A percentile compares a stretch with the other conserved stretches of the same genome.
These are phyloP conservation scores for Schwanniomyces sp. DNA, from an alignment of 805 yeast species.

Conservation along the genomic window DNA sequence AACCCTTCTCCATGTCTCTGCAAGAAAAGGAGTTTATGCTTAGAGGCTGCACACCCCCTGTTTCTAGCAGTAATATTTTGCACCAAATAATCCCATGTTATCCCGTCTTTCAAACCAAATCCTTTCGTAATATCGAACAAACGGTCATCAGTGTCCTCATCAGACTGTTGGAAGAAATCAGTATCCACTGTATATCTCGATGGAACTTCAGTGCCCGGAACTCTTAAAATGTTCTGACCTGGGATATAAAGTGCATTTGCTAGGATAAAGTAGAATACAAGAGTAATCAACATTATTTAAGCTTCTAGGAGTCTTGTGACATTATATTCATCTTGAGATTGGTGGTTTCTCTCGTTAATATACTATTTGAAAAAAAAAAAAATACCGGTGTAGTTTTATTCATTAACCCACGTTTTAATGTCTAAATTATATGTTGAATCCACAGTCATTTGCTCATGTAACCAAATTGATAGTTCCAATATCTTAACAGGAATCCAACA, in stretches of 20 bases:
- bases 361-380: background rate
- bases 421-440: constrained; percentile 21
- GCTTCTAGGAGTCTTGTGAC: no score
- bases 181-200: constrained; percentile 8
- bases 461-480: background rate
- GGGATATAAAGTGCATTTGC: background rate
- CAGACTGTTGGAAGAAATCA: constrained; percentile 20
- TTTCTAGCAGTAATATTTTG: constrained; percentile 11
- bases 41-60: constrained; percentile 6
- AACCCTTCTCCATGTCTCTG: constrained; percentile 36
- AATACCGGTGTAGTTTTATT: background rate
- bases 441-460: constrained; percentile 5
- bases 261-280: background rate
- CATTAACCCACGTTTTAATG: constrained; percentile 10
- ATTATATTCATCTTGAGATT: no score
- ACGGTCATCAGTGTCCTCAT: constrained; percentile 11
- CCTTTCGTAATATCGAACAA: constrained; percentile 11
- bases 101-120: constrained; percentile 21
- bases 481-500: constrained; percentile 6
- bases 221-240: background rate
- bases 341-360: background rate
- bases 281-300: background rate
- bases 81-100: constrained; percentile 22
- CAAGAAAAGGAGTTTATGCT: constrained; percentile 25
- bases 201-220: background rate